Evolutionary conservation across 164 flowering plant genomes (phyloP).

Genomic region (Chimonanthus salicifolius): DNA sequence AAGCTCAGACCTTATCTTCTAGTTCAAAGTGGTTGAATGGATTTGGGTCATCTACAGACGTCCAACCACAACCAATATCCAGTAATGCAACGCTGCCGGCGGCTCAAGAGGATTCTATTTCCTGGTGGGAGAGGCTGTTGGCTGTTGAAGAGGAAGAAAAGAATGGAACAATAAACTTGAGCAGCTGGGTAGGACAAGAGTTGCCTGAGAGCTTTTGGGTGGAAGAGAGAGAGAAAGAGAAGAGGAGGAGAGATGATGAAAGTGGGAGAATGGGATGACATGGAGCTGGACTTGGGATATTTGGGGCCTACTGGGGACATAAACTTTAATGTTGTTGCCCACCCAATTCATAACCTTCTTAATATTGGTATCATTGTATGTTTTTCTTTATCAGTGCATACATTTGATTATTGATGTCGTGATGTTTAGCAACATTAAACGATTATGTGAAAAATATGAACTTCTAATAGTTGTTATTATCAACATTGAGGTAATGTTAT

Average conservation of each 20-base stretch:
- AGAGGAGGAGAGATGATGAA: background rate
- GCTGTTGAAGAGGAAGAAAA: background rate
- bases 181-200: background rate
- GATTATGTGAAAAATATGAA: no score
- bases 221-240: background rate
- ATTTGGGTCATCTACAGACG: background rate
- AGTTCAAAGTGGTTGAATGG: slow-evolving; percentile 1
- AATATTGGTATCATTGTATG: no score
- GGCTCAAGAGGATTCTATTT: background rate
- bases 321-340: background rate
- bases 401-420: no score
- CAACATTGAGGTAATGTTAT: no score
- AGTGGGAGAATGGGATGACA: background rate
- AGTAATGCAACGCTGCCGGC: background rate
- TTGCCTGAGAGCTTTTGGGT: background rate
- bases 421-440: no score
- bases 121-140: slow-evolving; percentile 2
- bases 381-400: no score
- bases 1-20: slow-evolving; percentile 7
- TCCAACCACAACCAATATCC: background rate
- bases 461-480: no score
- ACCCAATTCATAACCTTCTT: no score
- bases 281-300: background rate
- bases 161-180: background rate
- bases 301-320: background rate